Conservation (phyloP, 2,329 filamentous ascomycete genomes). For the Stagonosporopsis vannaccii region DNA sequence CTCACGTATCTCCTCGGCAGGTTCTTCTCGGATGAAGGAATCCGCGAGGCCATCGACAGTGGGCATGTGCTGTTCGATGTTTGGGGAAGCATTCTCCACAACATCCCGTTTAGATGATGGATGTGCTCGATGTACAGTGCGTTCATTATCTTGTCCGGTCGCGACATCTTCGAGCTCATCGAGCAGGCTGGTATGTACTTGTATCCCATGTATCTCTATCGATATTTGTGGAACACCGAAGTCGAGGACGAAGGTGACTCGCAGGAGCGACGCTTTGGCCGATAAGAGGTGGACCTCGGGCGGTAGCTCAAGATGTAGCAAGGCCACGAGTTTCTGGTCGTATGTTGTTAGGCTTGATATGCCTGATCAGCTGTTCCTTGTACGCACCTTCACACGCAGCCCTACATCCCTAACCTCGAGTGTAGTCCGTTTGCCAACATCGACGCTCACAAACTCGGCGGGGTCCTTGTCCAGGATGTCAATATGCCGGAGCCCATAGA, state of each 20-base stretch:
- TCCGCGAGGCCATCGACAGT: conserved; percentile 76
- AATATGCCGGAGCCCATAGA: conserved; percentile 82
- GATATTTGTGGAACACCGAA: conserved; percentile 84
- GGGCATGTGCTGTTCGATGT: conserved; percentile 60
- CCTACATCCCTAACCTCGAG: conserved; percentile 89
- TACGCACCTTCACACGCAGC: conserved; percentile 74
- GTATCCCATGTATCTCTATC: conserved; percentile 81
- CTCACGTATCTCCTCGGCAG: conserved; percentile 68
- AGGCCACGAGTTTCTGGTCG: conserved; percentile 75
- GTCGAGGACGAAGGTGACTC: conserved; percentile 85
- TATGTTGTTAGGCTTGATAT: background rate
- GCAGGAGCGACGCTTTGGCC: conserved; percentile 77
- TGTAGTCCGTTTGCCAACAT: conserved; percentile 79
- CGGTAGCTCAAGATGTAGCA: conserved; percentile 73
- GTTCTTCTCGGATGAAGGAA: conserved; percentile 78
- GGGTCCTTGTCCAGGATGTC: conserved; percentile 89
- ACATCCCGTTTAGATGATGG: conserved; percentile 20
- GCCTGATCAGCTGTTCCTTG: background rate
- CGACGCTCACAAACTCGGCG: conserved; percentile 85
- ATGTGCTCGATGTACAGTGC: conserved; percentile 10
- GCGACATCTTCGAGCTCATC: conserved; percentile 22
- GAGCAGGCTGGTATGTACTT: conserved; percentile 63
- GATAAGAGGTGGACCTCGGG: conserved; percentile 72
- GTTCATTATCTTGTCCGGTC: conserved; percentile 12
- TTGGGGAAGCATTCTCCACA: conserved; percentile 28